Base-by-base conservation (phyloP, 768 basidiomycete genomes). In the Chlorophyllum brunneum region DNA sequence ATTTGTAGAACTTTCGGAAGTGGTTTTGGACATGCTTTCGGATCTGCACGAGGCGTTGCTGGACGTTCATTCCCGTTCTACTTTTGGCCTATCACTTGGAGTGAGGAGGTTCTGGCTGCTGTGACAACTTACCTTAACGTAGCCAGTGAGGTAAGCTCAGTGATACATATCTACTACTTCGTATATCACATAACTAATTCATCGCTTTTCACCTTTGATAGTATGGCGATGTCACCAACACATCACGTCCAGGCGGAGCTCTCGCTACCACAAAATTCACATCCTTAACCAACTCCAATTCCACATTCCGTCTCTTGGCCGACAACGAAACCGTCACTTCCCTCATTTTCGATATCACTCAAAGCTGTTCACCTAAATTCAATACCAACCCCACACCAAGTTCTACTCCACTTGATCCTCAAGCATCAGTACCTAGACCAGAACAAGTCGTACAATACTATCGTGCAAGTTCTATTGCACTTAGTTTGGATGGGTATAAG, bases 401-500 rank as follows among this genome's bases (percentile, higher is more conserved):
- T 59, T 65, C 70, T 67, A 34, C 41, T 23, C 36, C 51, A 26
- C 13, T 5, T 37, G 26, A 44, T 15, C 49, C 50, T 8, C 16
- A 33, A 24, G 44, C 55, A 2, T 59, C 49, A 1, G 22, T 48
- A 1, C 68, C 71, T 9, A 58, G 61, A 31, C 79, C 83, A 0
- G 79, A 83, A 59, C 76, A 83, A 58, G 76, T 73, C 0, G 58
- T 86, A 15, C 79, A 86, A 55, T 87, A 87, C 63, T 88, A 82
- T 59, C 81, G 85, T 26, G 79, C 81, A 2, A 83, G 82, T 60
- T 83, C 76, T 37, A 73, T 84, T 30, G 78, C 75, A 2, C 69
- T 87, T 18, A 77, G 81, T 1, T 67, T 86, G 3, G 80, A 87
- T 47, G 81, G 81, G 0, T 86, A 86, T 61, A 85, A 86, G 58